Conservation (phyloP, 352 stramenopile species). For the Pythium myriotylum region DNA sequence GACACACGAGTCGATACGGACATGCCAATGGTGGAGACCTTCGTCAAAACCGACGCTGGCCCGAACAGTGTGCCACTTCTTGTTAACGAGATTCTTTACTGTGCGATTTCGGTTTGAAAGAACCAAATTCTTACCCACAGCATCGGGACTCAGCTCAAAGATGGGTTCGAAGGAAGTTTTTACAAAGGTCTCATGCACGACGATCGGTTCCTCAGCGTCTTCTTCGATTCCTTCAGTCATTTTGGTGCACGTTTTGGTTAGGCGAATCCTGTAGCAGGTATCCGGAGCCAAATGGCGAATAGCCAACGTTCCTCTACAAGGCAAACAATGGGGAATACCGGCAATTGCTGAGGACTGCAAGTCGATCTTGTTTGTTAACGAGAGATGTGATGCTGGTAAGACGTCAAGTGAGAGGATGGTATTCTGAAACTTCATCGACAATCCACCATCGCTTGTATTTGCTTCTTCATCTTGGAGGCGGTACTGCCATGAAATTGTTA, state of each 20-base stretch:
- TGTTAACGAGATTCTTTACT: constrained; percentile 85
- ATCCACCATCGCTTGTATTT: not conserved
- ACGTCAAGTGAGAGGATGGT: constrained; percentile 5
- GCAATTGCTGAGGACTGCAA: not conserved
- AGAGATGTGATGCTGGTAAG: no score
- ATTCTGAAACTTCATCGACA: not conserved
- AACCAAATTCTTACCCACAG: constrained; percentile 76
- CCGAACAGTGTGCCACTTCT: constrained; percentile 91
- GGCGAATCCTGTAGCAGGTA: constrained; percentile 21
- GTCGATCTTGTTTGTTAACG: no score
- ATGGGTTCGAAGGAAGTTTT: constrained; percentile 54
- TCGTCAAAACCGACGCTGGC: constrained; percentile 66
- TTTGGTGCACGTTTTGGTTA: constrained; percentile 13
- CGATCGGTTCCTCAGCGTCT: not conserved
- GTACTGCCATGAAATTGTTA: constrained; percentile 16
- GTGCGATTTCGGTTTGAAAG: constrained; percentile 77
- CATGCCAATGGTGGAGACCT: constrained; percentile 87
- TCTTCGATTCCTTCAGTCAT: not conserved
- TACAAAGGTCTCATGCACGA: constrained; percentile 1
- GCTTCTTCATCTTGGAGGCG: not conserved
- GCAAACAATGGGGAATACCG: constrained; percentile 13
- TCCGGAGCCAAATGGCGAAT: constrained; percentile 22
- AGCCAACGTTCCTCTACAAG: constrained; percentile 14
- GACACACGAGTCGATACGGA: constrained; percentile 86
- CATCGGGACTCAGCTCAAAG: constrained; percentile 69